Percentiles rank a stretch among this genome's conserved stretches.
Conservation (phyloP, 2,329 filamentous ascomycete genomes). For the Sporothrix protearum region DNA sequence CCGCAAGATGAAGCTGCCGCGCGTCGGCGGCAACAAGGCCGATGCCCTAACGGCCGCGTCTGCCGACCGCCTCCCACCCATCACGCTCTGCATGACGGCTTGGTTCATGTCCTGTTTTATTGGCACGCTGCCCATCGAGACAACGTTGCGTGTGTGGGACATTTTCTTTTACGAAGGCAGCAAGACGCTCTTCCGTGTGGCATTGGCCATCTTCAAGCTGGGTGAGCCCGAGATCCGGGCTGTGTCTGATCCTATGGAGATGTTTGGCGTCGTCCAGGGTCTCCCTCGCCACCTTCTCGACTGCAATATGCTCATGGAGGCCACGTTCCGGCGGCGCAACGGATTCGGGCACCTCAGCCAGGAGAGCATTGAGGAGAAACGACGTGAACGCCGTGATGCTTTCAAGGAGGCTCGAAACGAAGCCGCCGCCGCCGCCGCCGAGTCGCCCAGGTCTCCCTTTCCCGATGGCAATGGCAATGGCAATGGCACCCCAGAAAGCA, state of each 20-base stretch:
- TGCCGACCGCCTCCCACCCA: slow-evolving; percentile 67
- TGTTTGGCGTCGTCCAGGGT: slow-evolving; percentile 89
- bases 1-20: slow-evolving; percentile 41
- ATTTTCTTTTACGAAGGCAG: slow-evolving; percentile 93
- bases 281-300: slow-evolving; percentile 79
- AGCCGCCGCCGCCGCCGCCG: slow-evolving; percentile 30
- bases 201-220: slow-evolving; percentile 84
- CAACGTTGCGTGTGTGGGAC: slow-evolving; percentile 89
- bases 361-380: slow-evolving; percentile 71
- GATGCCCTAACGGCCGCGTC: slow-evolving; percentile 33
- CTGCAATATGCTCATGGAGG: slow-evolving; percentile 75
- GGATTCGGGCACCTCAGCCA: slow-evolving; percentile 80
- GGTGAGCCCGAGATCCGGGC: slow-evolving; percentile 76
- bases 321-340: slow-evolving; percentile 75
- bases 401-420: slow-evolving; percentile 47
- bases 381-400: slow-evolving; percentile 61
- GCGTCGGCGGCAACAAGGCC: slow-evolving; percentile 40
- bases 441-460: slow-evolving; percentile 28
- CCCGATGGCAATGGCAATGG: not conserved
- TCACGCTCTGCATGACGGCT: slow-evolving; percentile 86
- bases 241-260: slow-evolving; percentile 85
- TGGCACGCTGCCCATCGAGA: slow-evolving; percentile 86
- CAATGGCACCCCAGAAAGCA: not conserved
- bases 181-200: slow-evolving; percentile 88
- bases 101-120: slow-evolving; percentile 99